These are phyloP conservation scores for Irineochytrium annulatum DNA, from an alignment of 192 early-diverging fungal genomes.

Conservation along the genomic window DNA sequence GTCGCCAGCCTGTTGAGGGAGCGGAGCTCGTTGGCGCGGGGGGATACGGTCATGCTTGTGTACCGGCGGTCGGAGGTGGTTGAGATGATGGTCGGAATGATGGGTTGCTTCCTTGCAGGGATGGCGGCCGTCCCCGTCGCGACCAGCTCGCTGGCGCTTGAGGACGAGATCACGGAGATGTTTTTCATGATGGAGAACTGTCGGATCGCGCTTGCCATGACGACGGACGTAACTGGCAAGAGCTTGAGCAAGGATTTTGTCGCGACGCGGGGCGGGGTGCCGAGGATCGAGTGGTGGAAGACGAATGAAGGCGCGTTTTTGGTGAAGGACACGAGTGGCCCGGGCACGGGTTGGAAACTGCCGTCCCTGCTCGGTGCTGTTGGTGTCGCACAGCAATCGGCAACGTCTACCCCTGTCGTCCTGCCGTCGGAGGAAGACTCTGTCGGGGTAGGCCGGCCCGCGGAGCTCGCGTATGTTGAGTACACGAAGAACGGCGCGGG, in stretches of 20 bases:
- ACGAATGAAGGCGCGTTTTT: slow-evolving; percentile 69
- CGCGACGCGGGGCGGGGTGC: slow-evolving; percentile 57
- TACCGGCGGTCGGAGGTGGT: slow-evolving; percentile 76
- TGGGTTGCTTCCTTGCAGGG: slow-evolving; percentile 78
- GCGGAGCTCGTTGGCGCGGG: slow-evolving; percentile 53
- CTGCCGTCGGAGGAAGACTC: slow-evolving; percentile 1
- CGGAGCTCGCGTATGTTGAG: slow-evolving; percentile 79
- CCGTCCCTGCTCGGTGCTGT: slow-evolving; percentile 8
- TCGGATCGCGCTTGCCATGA: slow-evolving; percentile 61
- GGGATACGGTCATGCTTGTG: slow-evolving; percentile 70
- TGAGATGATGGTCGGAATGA: slow-evolving; percentile 77
- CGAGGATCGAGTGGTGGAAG: slow-evolving; percentile 76
- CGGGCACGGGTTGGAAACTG: slow-evolving; percentile 17
- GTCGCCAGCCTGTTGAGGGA: slow-evolving; percentile 64
- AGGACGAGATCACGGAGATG: slow-evolving; percentile 73
- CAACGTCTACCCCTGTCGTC: no score
- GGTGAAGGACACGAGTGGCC: slow-evolving; percentile 26
- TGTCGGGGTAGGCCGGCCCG: slow-evolving; percentile 5
- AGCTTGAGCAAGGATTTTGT: slow-evolving; percentile 69
- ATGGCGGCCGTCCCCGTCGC: slow-evolving; percentile 82
- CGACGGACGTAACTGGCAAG: slow-evolving; percentile 74
- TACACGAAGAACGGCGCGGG: slow-evolving; percentile 79
- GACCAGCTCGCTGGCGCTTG: slow-evolving; percentile 39
- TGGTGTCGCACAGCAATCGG: slow-evolving; percentile 17
- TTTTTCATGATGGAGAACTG: slow-evolving; percentile 59